Evolutionary conservation across 768 basidiomycete genomes (phyloP).

Genomic region (Boletus edulis): DNA sequence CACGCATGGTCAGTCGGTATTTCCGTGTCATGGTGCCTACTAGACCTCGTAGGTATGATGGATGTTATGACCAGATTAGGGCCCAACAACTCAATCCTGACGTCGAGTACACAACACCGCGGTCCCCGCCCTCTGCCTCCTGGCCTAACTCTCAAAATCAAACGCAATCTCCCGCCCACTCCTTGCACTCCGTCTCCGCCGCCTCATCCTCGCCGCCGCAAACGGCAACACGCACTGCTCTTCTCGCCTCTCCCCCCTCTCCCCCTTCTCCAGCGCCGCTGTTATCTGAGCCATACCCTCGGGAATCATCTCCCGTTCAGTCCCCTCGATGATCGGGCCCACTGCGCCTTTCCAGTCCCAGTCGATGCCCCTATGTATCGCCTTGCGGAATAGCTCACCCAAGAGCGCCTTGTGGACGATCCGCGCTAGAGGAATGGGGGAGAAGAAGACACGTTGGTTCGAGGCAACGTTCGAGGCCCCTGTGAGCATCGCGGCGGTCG

Average conservation of each 20-base stretch:
- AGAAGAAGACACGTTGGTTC: constrained; percentile 9
- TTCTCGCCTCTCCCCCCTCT: background rate
- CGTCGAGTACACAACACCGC: no score
- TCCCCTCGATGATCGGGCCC: constrained; percentile 14
- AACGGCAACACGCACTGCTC: constrained; percentile 11
- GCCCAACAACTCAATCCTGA: background rate
- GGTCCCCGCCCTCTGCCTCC: no score
- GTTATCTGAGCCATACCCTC: background rate
- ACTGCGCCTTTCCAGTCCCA: constrained; percentile 26
- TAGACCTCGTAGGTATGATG: no score
- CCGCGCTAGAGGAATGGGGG: constrained; percentile 20
- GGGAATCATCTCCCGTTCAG: constrained; percentile 20
- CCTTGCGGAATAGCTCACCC: constrained; percentile 22
- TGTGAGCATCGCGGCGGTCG: constrained; percentile 18
- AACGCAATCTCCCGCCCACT: constrained; percentile 19
- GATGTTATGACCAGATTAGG: no score
- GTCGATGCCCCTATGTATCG: constrained; percentile 7
- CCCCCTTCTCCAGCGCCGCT: background rate
- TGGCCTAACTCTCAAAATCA: constrained; percentile 2
- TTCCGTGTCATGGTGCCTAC: no score
- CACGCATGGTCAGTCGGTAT: no score
- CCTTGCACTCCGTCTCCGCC: constrained; percentile 17
- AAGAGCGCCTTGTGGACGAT: constrained; percentile 21
- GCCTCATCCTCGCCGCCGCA: constrained; percentile 26
- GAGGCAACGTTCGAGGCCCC: background rate